A percentile compares a stretch with the other conserved stretches of the same genome.
Conservation (phyloP, 805 yeast species). For the Kazachstania kunashirensis region DNA sequence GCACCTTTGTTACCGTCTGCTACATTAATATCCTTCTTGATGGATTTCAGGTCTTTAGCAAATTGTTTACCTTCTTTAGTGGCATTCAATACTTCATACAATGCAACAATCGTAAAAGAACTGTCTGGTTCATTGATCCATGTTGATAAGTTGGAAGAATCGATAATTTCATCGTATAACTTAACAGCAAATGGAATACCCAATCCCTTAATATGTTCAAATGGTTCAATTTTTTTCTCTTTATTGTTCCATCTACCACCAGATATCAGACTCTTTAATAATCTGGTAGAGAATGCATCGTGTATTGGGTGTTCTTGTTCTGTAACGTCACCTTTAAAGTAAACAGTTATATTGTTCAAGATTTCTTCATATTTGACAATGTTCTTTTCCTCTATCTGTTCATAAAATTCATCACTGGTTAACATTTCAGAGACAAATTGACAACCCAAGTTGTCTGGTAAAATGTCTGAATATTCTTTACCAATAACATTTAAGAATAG, state of each 20-base stretch:
- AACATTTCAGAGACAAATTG: constrained; percentile 75
- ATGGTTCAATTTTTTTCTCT: constrained; percentile 40
- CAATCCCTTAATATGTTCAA: constrained; percentile 36
- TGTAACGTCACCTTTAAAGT: constrained; percentile 55
- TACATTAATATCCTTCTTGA: constrained; percentile 35
- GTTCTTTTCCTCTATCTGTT: constrained; percentile 31
- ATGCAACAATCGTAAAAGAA: constrained; percentile 71
- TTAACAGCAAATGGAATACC: constrained; percentile 54
- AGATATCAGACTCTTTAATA: constrained; percentile 67
- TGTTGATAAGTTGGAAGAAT: constrained; percentile 38
- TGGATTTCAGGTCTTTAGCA: constrained; percentile 43
- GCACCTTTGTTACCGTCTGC: constrained; percentile 56
- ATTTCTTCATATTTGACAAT: constrained; percentile 36
- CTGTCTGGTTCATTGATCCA: constrained; percentile 69
- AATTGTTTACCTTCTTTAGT: constrained; percentile 40
- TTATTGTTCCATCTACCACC: constrained; percentile 76
- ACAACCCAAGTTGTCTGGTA: constrained; percentile 67
- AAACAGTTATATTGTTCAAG: constrained; percentile 46
- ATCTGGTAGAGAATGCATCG: constrained; percentile 65
- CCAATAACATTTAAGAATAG: constrained; percentile 47
- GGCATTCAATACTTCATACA: constrained; percentile 55
- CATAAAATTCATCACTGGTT: constrained; percentile 41
- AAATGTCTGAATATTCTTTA: constrained; percentile 40
- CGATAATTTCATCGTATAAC: constrained; percentile 45
- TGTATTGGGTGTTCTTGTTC: constrained; percentile 60